Conservation (phyloP, 768 basidiomycete genomes). For the Suillus paluster region DNA sequence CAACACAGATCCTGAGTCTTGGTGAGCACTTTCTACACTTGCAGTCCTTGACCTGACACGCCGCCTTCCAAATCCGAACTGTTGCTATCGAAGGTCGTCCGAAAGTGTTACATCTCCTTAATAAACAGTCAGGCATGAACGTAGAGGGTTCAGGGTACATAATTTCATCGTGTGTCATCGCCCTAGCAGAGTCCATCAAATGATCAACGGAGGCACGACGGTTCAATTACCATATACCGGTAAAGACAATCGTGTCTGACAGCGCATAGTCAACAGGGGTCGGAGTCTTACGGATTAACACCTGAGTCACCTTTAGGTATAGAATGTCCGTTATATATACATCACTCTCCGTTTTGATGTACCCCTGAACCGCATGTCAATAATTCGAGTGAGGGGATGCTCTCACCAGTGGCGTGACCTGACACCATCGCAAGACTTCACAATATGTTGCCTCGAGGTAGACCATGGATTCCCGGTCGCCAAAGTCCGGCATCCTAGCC, state of each 20-base stretch:
- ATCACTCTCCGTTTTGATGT: constrained; percentile 30
- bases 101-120: constrained; percentile 23
- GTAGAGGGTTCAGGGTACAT: constrained; percentile 25
- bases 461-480: constrained; percentile 22
- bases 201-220: not conserved
- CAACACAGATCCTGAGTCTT: constrained; percentile 27
- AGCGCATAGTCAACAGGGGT: not conserved
- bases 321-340: constrained; percentile 32
- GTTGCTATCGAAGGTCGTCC: constrained; percentile 21
- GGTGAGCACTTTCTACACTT: too few species aligned
- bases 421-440: constrained; percentile 25
- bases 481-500: too few species aligned
- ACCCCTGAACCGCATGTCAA: constrained; percentile 21
- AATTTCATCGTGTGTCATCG: constrained; percentile 29
- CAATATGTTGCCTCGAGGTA: constrained; percentile 29
- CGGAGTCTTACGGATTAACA: not conserved
- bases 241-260: constrained; percentile 16
- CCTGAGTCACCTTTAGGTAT: constrained; percentile 32
- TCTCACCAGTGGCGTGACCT: constrained; percentile 27
- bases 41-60: not conserved
- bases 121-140: constrained; percentile 28
- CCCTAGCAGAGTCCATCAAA: constrained; percentile 25
- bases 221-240: constrained; percentile 19
- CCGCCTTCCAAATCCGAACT: constrained; percentile 29
- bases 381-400: not conserved